A percentile compares a stretch with the other conserved stretches of the same genome.
phyloP scores from a whole-genome alignment of 2,329 filamentous ascomycete genomes.

The Aspergillus sp. region DNA sequence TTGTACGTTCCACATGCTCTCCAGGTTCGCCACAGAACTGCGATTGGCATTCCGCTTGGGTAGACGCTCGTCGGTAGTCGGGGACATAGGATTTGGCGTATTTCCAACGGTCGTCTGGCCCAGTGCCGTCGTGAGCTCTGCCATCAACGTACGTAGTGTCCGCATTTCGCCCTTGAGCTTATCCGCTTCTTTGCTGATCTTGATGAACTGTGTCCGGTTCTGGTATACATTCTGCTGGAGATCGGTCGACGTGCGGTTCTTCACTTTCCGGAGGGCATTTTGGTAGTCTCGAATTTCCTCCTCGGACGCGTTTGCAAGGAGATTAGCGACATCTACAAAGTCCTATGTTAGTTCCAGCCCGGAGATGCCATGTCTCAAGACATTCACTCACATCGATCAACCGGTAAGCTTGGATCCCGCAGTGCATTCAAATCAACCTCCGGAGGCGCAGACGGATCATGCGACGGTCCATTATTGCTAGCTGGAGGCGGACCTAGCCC shows the following conservation, averaged over 20 bases:
- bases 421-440: conserved; percentile 70
- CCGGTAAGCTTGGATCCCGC: conserved; percentile 67
- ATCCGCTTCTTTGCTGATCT: conserved; percentile 97
- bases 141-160: conserved; percentile 80
- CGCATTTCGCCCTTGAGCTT: conserved; percentile 96
- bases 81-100: conserved; percentile 49
- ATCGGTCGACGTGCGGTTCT: conserved; percentile 70
- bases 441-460: conserved; percentile 54
- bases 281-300: conserved; percentile 81
- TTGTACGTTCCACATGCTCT: conserved; percentile 62
- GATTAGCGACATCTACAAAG: conserved; percentile 44
- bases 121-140: conserved; percentile 73
- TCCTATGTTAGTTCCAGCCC: conserved; percentile 13
- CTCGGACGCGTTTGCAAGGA: conserved; percentile 79
- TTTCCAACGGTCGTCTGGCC: conserved; percentile 40
- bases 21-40: conserved; percentile 74
- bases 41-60: conserved; percentile 63
- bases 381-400: conserved; percentile 63
- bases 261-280: conserved; percentile 65
- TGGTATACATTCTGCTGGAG: conserved; percentile 94
- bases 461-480: conserved; percentile 44
- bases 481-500: conserved; percentile 37
- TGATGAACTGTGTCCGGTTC: conserved; percentile 96
- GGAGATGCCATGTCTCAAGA: neutral
- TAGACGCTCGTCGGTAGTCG: conserved; percentile 45